Conservation (phyloP, 768 basidiomycete species). For the Mycena filopes region DNA sequence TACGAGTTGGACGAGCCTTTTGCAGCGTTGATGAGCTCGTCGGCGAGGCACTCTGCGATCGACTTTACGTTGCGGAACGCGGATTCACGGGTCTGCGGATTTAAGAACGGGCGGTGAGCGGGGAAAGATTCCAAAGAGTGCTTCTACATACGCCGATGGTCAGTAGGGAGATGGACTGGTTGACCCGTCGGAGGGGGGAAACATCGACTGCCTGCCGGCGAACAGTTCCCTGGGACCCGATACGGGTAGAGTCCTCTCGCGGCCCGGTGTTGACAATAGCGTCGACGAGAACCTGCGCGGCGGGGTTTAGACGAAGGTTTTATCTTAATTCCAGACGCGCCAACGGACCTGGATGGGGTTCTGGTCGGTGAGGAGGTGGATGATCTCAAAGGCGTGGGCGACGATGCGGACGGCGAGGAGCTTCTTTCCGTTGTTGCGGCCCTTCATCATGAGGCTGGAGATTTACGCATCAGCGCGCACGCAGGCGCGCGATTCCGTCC, state of each 20-base stretch:
- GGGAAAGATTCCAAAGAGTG: not conserved
- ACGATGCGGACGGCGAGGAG: conserved; percentile 99
- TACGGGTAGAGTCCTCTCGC: conserved; percentile 99
- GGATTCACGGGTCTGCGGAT: conserved; percentile 91
- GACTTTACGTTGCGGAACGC: conserved; percentile 99
- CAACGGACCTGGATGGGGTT: conserved; percentile 95
- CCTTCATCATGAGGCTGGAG: conserved; percentile 98
- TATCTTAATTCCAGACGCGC: not conserved
- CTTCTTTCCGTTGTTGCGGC: conserved; percentile 99
- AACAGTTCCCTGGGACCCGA: conserved; percentile 99
- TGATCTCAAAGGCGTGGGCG: conserved; percentile 99
- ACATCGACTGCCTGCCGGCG: conserved; percentile 99
- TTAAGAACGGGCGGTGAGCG: conserved; percentile 9
- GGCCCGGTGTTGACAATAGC: conserved; percentile 99
- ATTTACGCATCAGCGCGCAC: not conserved
- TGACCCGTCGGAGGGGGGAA: conserved; percentile 96
- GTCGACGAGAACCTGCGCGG: conserved; percentile 86
- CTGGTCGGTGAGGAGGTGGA: conserved; percentile 99
- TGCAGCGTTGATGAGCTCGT: conserved; percentile 99
- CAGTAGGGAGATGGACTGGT: conserved; percentile 95
- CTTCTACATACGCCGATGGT: conserved; percentile 86
- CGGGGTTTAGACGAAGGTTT: not conserved
- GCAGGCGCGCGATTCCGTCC: conserved; percentile 39
- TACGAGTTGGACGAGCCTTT: conserved; percentile 99
- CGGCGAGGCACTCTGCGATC: conserved; percentile 97